A percentile compares a stretch with the other conserved stretches of the same genome.
Evolutionary conservation across 2,329 filamentous ascomycete genomes (phyloP).

Genomic region (Berkeleyomyces rouxiae): DNA sequence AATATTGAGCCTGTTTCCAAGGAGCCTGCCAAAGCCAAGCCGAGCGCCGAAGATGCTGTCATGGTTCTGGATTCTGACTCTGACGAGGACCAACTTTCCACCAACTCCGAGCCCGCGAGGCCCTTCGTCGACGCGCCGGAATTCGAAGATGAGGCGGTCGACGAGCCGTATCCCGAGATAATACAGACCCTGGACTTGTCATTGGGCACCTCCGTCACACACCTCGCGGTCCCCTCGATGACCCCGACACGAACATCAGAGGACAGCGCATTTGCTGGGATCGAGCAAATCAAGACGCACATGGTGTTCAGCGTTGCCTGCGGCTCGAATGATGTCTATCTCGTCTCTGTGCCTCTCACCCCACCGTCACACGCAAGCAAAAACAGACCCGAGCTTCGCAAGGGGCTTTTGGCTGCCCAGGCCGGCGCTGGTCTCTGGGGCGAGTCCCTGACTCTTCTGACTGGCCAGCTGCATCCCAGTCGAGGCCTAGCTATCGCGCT

Average conservation of each 20-base stretch:
- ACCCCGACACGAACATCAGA: conserved; percentile 28
- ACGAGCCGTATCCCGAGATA: conserved; percentile 36
- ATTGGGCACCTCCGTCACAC: conserved; percentile 37
- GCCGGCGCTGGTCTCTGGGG: conserved; percentile 48
- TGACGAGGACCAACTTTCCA: conserved; percentile 22
- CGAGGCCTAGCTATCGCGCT: conserved; percentile 40
- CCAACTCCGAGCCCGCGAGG: conserved; percentile 17
- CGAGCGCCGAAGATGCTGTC: conserved; percentile 36
- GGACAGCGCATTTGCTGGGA: conserved; percentile 31
- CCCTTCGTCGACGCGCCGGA: conserved; percentile 36
- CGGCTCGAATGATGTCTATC: conserved; percentile 37
- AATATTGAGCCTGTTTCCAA: conserved; percentile 18
- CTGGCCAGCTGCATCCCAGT: conserved; percentile 35
- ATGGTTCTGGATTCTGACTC: conserved; percentile 46
- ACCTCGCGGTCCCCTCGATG: conserved; percentile 40
- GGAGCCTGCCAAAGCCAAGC: conserved; percentile 25
- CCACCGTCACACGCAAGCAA: conserved; percentile 46
- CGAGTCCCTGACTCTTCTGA: conserved; percentile 37
- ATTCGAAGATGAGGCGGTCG: conserved; percentile 37
- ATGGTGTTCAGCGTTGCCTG: conserved; percentile 47
- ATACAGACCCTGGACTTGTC: conserved; percentile 45
- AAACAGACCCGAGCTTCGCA: conserved; percentile 34
- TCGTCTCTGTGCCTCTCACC: conserved; percentile 42
- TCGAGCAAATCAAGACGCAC: conserved; percentile 34
- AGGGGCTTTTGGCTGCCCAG: conserved; percentile 33